These are phyloP conservation scores for Wakefieldia striispora DNA, from an alignment of 768 basidiomycete genomes.

Conservation along the genomic window DNA sequence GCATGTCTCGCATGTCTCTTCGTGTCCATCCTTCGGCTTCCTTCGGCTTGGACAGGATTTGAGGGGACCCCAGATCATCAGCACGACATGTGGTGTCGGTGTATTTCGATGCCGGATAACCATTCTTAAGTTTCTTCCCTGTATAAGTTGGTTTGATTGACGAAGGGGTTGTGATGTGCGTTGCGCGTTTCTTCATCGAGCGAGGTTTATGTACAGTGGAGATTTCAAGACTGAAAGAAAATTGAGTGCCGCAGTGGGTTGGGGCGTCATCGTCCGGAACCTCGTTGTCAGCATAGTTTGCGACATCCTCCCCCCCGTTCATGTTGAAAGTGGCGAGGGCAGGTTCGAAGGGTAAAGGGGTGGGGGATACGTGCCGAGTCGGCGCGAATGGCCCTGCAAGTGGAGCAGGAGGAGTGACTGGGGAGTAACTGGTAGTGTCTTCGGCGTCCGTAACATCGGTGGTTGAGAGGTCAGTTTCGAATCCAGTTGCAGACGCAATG, in stretches of 20 bases:
- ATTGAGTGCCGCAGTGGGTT: conserved; percentile 10
- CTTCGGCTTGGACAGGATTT: conserved; percentile 3
- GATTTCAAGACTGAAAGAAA: conserved; percentile 62
- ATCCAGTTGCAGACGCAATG: conserved; percentile 36
- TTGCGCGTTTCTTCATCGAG: conserved; percentile 48
- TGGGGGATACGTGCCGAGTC: not conserved
- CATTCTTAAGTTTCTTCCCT: conserved; percentile 31
- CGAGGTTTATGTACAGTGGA: conserved; percentile 72
- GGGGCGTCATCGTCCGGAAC: conserved; percentile 3
- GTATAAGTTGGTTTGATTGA: conserved; percentile 3
- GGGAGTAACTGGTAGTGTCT: conserved; percentile 19
- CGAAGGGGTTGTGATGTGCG: conserved; percentile 32
- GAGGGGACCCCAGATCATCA: not conserved
- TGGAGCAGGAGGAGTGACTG: conserved; percentile 8
- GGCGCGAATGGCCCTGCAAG: not conserved
- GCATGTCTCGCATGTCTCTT: conserved; percentile 48
- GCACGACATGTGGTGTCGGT: not conserved
- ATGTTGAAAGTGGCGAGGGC: conserved; percentile 41
- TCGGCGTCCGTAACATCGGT: conserved; percentile 41
- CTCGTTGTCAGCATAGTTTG: conserved; percentile 30
- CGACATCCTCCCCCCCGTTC: conserved; percentile 42
- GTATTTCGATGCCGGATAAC: conserved; percentile 9
- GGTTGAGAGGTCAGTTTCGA: conserved; percentile 36
- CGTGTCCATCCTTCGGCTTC: conserved; percentile 37
- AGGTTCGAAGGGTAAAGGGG: conserved; percentile 30